A percentile compares a stretch with the other conserved stretches of the same genome.
phyloP scores from a whole-genome alignment of 2,329 filamentous ascomycete species.

The Teratosphaeriaceae sp. region DNA sequence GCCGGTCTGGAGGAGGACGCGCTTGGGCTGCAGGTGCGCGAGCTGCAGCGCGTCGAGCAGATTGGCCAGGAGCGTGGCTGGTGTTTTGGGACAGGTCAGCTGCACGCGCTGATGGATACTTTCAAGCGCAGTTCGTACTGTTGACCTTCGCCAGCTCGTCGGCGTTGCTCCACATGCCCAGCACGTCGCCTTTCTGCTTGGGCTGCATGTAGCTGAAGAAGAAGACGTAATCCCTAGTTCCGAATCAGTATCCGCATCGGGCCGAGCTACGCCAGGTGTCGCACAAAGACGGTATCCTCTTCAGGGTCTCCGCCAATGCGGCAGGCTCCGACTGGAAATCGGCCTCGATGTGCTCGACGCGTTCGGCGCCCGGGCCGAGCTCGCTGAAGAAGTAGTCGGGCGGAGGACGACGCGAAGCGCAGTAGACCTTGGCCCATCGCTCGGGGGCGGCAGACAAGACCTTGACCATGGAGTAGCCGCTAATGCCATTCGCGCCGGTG shows the following conservation, averaged over 20 bases:
- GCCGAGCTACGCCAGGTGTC: too few species aligned
- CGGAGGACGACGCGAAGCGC: slow-evolving; percentile 40
- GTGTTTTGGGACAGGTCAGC: slow-evolving; percentile 8
- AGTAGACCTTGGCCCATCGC: slow-evolving; percentile 46
- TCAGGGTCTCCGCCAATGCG: slow-evolving; percentile 27
- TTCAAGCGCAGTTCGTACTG: slow-evolving; percentile 3
- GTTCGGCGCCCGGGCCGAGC: slow-evolving; percentile 9
- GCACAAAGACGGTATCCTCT: slow-evolving; percentile 4
- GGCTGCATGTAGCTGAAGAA: slow-evolving; percentile 46
- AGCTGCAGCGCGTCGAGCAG: slow-evolving; percentile 8
- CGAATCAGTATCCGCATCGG: slow-evolving; percentile 20
- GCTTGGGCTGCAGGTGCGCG: slow-evolving; percentile 29
- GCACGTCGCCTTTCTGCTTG: slow-evolving; percentile 18
- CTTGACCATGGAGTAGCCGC: slow-evolving; percentile 43
- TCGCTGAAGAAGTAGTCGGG: slow-evolving; percentile 18
- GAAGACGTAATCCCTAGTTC: slow-evolving; percentile 39
- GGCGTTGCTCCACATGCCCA: slow-evolving; percentile 15
- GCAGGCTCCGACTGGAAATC: slow-evolving; percentile 29
- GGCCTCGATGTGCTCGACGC: slow-evolving; percentile 16
- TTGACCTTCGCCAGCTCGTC: slow-evolving; percentile 34
- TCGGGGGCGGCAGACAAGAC: slow-evolving; percentile 38
- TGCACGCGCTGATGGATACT: neutral
- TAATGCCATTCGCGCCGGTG: slow-evolving; percentile 47
- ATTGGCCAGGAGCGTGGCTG: neutral
- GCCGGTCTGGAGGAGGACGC: slow-evolving; percentile 44